Evolutionary conservation across 2,329 filamentous ascomycete genomes (phyloP).

Genomic region (Alternaria infectoria): DNA sequence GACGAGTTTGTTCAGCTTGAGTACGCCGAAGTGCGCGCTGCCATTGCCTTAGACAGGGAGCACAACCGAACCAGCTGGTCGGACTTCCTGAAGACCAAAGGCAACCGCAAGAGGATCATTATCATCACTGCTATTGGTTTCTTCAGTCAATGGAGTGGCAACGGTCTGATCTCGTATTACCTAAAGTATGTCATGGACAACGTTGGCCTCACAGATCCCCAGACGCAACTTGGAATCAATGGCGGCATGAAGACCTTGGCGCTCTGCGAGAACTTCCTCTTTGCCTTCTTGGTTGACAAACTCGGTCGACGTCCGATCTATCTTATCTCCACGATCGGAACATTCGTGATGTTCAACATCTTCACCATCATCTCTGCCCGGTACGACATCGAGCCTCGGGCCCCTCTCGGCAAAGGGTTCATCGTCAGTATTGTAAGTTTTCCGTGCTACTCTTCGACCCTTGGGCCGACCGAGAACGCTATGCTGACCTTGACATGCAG

Average conservation of each 20-base stretch:
- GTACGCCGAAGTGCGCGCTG: constrained; percentile 19
- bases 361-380: constrained; percentile 47
- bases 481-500: background rate
- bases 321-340: constrained; percentile 51
- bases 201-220: constrained; percentile 47
- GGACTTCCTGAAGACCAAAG: constrained; percentile 37
- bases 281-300: constrained; percentile 47
- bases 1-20: constrained; percentile 21
- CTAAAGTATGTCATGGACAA: constrained; percentile 45
- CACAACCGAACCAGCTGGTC: constrained; percentile 2
- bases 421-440: constrained; percentile 11
- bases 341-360: constrained; percentile 52
- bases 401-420: constrained; percentile 7
- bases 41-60: constrained; percentile 29
- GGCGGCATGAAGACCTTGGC: constrained; percentile 50
- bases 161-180: constrained; percentile 49
- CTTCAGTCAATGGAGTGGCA: constrained; percentile 50
- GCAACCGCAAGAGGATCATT: constrained; percentile 49
- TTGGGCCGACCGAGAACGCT: background rate
- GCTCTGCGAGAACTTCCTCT: constrained; percentile 41
- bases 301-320: constrained; percentile 53
- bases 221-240: constrained; percentile 49
- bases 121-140: constrained; percentile 48
- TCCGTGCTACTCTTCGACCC: background rate
- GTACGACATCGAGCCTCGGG: constrained; percentile 7